Evolutionary conservation across 805 yeast species (phyloP).

Genomic region (Nakazawaea ishiwadae): DNA sequence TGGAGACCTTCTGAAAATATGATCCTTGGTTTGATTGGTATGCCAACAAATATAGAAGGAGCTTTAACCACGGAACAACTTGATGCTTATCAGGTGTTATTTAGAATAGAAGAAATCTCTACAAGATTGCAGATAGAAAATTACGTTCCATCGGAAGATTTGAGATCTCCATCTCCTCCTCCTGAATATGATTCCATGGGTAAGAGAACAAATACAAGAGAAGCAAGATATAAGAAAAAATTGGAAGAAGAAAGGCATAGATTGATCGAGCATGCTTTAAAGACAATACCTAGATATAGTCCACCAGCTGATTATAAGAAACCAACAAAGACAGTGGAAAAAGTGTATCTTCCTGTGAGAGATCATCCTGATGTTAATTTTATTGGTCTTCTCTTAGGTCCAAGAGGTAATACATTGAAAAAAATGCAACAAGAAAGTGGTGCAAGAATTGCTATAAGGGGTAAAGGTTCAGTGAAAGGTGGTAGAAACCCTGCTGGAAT

Average conservation of each 20-base stretch:
- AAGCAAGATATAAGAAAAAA: conserved; percentile 52
- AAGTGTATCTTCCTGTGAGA: conserved; percentile 76
- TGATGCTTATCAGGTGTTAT: conserved; percentile 63
- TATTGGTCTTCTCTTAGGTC: conserved; percentile 87
- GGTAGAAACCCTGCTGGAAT: conserved; percentile 59
- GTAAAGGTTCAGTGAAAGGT: conserved; percentile 93
- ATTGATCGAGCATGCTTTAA: conserved; percentile 70
- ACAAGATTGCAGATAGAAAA: conserved; percentile 48
- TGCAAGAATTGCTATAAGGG: conserved; percentile 86
- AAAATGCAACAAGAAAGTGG: conserved; percentile 81
- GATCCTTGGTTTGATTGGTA: conserved; percentile 11
- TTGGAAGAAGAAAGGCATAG: conserved; percentile 77
- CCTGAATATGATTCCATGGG: conserved; percentile 86
- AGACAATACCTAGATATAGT: conserved; percentile 65
- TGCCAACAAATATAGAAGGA: conserved; percentile 41
- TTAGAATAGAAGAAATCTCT: conserved; percentile 78
- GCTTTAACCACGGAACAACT: conserved; percentile 71
- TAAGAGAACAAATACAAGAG: conserved; percentile 81
- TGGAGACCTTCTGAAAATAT: conserved; percentile 8
- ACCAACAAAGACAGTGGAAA: conserved; percentile 65
- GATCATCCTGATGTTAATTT: conserved; percentile 92
- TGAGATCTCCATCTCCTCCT: conserved; percentile 81
- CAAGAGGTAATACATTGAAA: conserved; percentile 88
- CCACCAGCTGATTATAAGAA: conserved; percentile 82
- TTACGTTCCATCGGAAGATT: conserved; percentile 43